Base-by-base conservation (phyloP, 345 rosid species). In the Mallotus nudiflorus region DNA sequence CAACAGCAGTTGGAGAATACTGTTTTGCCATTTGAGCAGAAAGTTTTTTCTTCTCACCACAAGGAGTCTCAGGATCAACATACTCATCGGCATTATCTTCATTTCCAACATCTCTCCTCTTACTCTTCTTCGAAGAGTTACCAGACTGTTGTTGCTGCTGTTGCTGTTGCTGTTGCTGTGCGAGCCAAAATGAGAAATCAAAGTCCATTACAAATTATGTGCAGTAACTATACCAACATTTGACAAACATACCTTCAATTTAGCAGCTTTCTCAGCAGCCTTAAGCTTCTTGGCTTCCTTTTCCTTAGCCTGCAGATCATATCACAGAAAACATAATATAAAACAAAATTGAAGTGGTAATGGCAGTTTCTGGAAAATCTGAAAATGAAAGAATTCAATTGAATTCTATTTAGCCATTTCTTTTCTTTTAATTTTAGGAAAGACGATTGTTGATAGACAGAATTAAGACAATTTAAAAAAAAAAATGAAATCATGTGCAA, bases 21-120 rank as follows among this genome's bases (percentile, higher is more conserved):
- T 91, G 96, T 62, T 91, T 94, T 2, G 97, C 95, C 98, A 94
- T 91, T 78, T 81, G 90, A 64, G 71, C 52, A 11, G 98, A 92
- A 57, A 95, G 89, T 67, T 15, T 77, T 73, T 95, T 95, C 88
- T 77, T 95, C 76, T 90, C 88, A 27, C 99, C 97, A 35, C 65
- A 35, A 33, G 81, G 85, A 44, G 97, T 92, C 48, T 85, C 88
- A 3, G 96, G 97, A 58, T 95, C 97, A 62, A 86, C 74, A 78
- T 76, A 91, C 72, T 94, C 97, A 70, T 80, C 88, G 0, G 74
- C 88, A 69, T 90, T 90, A 70, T 89, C 97, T 35, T 92, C 88
- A 20, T 78, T 85, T 0, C 69, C 87, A 52, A 70, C 89, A 42
- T 67, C 76, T 51, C 88, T 79, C 84, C 77, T 86, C 2, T 85